Evolutionary conservation across 768 basidiomycete genomes (phyloP).

Genomic region (Trametes coccinea): DNA sequence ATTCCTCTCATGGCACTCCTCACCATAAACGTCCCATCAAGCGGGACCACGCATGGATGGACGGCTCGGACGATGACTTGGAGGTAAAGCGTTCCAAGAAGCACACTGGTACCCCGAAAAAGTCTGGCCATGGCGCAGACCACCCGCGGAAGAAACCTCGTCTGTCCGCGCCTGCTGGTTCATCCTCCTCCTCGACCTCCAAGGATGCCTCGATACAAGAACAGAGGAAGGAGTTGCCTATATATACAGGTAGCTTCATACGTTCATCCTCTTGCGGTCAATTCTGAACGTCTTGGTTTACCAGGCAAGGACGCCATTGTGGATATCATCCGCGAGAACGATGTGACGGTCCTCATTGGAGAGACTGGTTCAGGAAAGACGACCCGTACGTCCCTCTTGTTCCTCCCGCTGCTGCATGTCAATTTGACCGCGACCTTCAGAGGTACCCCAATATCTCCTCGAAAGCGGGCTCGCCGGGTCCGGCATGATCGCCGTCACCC

Average conservation of each 20-base stretch:
- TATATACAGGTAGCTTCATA: slow-evolving; percentile 60
- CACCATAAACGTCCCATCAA: slow-evolving; percentile 20
- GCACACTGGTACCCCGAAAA: not conserved
- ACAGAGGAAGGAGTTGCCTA: slow-evolving; percentile 73
- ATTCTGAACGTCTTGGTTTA: not conserved
- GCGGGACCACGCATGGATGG: slow-evolving; percentile 29
- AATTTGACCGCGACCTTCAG: slow-evolving; percentile 41
- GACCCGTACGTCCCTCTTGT: slow-evolving; percentile 70
- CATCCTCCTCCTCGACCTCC: slow-evolving; percentile 4
- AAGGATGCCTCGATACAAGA: slow-evolving; percentile 45
- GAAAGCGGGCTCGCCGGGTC: slow-evolving; percentile 73
- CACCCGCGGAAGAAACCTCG: slow-evolving; percentile 18
- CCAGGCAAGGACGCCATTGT: slow-evolving; percentile 76
- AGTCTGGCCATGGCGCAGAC: slow-evolving; percentile 4
- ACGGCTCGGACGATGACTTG: slow-evolving; percentile 34
- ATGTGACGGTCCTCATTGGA: slow-evolving; percentile 87
- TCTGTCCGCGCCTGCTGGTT: slow-evolving; percentile 12
- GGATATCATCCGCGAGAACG: slow-evolving; percentile 70
- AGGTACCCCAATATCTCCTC: slow-evolving; percentile 94
- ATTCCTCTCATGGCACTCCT: slow-evolving; percentile 7
- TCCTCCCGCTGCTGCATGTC: not conserved
- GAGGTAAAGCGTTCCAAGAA: slow-evolving; percentile 18
- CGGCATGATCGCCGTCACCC: slow-evolving; percentile 88
- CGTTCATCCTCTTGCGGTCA: not conserved
- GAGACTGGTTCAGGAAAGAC: slow-evolving; percentile 99